These are phyloP conservation scores for Tetragonia tetragonoides DNA, from an alignment of 148 eudicot species.

Conservation along the genomic window DNA sequence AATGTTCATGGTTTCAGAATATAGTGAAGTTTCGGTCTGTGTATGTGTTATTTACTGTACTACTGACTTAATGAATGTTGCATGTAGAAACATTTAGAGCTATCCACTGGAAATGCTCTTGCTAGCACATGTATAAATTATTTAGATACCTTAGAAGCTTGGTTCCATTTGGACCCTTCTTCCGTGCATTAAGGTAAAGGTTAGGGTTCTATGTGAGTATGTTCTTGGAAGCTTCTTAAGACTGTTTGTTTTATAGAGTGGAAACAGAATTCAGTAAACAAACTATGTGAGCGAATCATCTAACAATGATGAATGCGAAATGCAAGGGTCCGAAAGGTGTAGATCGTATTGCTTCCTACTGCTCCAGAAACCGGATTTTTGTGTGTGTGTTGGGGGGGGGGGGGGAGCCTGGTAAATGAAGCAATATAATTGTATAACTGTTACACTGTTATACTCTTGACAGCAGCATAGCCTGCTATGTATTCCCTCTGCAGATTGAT, in stretches of 20 bases:
- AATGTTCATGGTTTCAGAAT: constrained; percentile 3
- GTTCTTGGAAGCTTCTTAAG: not conserved
- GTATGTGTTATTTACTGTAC: not conserved
- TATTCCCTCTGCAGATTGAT: not conserved
- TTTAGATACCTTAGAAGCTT: not conserved
- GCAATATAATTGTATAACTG: not conserved
- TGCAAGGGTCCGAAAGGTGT: not conserved
- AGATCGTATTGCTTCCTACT: not conserved
- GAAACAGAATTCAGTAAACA: not conserved
- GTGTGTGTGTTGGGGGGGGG: not conserved
- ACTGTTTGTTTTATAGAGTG: not conserved
- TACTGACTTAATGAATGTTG: not conserved
- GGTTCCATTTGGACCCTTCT: not conserved
- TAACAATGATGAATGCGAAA: not conserved
- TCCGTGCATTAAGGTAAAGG: not conserved
- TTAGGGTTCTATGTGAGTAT: not conserved
- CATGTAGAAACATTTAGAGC: not conserved
- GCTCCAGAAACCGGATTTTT: not conserved
- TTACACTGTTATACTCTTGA: not conserved
- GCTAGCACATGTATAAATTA: not conserved
- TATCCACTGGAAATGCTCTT: not conserved
- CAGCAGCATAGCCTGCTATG: not conserved
- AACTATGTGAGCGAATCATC: not conserved
- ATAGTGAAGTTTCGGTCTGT: constrained; percentile 8
- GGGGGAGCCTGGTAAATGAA: not conserved